These are phyloP conservation scores for Solanum rostratum DNA, from an alignment of 257 asterid genomes.

Conservation along the genomic window DNA sequence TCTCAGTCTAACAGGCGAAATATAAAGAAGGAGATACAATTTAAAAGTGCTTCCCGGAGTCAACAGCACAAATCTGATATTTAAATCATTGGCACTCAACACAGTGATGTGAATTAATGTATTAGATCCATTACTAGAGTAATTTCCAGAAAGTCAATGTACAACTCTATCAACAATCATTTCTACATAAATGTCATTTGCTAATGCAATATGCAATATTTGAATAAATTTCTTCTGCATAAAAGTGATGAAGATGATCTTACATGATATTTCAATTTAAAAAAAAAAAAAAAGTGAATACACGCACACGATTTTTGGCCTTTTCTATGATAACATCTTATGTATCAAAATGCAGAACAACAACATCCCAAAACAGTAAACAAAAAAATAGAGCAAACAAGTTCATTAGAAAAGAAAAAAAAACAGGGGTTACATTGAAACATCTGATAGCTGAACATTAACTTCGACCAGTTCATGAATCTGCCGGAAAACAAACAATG, in stretches of 20 bases:
- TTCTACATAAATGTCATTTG: neutral
- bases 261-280: neutral
- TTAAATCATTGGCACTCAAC: neutral
- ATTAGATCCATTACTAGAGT: neutral
- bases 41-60: neutral
- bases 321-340: neutral
- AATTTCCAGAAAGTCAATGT: neutral
- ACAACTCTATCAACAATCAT: neutral
- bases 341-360: neutral
- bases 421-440: neutral
- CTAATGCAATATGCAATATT: neutral
- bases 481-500: neutral
- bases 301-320: neutral
- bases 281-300: neutral
- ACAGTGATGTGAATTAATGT: neutral
- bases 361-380: neutral
- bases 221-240: neutral
- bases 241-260: neutral
- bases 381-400: neutral
- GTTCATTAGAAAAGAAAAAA: neutral
- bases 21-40: neutral
- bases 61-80: neutral
- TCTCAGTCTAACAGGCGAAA: neutral
- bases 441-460: neutral
- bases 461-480: neutral